phyloP scores from a whole-genome alignment of 805 yeast species.

The Lachancea meyersii region DNA sequence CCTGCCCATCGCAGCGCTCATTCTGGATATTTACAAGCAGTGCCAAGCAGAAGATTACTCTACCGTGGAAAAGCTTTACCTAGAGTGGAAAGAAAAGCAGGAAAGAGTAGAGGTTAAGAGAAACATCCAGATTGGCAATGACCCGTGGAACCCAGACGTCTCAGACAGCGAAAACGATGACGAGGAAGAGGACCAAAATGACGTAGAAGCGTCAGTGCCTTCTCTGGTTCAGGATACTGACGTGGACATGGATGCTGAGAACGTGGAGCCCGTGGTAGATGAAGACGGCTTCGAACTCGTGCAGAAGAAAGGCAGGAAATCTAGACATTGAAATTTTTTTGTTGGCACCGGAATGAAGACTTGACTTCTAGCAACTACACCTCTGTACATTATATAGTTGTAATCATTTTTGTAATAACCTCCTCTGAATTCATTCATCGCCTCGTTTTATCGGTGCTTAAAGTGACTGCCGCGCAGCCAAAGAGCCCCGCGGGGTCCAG shows the following conservation, averaged over 20 bases:
- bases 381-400: neutral
- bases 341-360: too few relatives aligned
- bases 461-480: conserved; percentile 9
- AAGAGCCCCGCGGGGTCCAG: conserved; percentile 18
- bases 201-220: too few relatives aligned
- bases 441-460: conserved; percentile 8
- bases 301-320: conserved; percentile 59
- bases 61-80: conserved; percentile 53
- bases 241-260: conserved; percentile 25
- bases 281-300: conserved; percentile 95
- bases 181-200: conserved; percentile 39
- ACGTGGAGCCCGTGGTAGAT: conserved; percentile 60
- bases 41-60: conserved; percentile 49
- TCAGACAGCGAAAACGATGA: conserved; percentile 45
- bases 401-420: neutral
- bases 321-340: conserved; percentile 19
- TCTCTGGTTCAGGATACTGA: conserved; percentile 28
- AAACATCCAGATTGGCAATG: conserved; percentile 45
- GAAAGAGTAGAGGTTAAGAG: conserved; percentile 30
- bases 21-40: conserved; percentile 61
- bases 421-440: neutral
- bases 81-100: conserved; percentile 52
- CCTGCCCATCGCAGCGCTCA: conserved; percentile 57
- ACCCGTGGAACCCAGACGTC: conserved; percentile 57
- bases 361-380: too few relatives aligned